Evolutionary conservation across 1,284 basidiomycete genomes (phyloP).

Genomic region (Cutaneotrichosporon sp.): DNA sequence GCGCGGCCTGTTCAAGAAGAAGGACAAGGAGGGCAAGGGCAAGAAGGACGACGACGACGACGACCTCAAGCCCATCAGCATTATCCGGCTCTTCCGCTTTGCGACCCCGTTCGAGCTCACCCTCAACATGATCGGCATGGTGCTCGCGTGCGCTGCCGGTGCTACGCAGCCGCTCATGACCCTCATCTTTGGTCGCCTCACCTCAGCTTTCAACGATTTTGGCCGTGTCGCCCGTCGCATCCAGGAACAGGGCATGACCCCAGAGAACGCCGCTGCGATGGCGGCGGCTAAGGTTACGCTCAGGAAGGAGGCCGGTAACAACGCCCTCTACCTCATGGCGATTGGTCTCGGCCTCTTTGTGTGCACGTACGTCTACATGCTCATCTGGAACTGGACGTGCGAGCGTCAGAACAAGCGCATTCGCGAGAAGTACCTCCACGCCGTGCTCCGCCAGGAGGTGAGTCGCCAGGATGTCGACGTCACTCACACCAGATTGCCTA

Average conservation of each 20-base stretch:
- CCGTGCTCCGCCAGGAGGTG: conserved; percentile 55
- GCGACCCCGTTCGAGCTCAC: conserved; percentile 39
- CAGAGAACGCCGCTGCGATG: conserved; percentile 17
- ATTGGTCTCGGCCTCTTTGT: conserved; percentile 58
- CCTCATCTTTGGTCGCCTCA: conserved; percentile 52
- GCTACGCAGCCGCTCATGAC: conserved; percentile 52
- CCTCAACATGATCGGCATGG: conserved; percentile 46
- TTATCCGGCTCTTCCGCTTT: conserved; percentile 47
- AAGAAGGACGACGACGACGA: conserved; percentile 9
- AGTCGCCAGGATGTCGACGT: conserved; percentile 7
- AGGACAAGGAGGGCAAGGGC: conserved; percentile 12
- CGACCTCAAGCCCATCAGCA: conserved; percentile 31
- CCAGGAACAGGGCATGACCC: background rate
- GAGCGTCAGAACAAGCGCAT: conserved; percentile 82
- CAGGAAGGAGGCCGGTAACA: conserved; percentile 39
- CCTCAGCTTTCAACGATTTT: conserved; percentile 49
- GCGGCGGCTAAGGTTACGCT: conserved; percentile 33
- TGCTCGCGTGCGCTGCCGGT: conserved; percentile 48
- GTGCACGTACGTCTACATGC: conserved; percentile 69
- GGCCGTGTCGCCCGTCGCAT: conserved; percentile 25
- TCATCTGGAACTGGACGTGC: conserved; percentile 84
- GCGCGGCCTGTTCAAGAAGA: conserved; percentile 14
- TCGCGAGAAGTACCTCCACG: conserved; percentile 54
- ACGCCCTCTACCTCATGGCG: conserved; percentile 49
- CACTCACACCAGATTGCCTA: conserved; percentile 84